Evolutionary conservation across 306 rosid species (phyloP).

Genomic region (Rubus parviflorus): DNA sequence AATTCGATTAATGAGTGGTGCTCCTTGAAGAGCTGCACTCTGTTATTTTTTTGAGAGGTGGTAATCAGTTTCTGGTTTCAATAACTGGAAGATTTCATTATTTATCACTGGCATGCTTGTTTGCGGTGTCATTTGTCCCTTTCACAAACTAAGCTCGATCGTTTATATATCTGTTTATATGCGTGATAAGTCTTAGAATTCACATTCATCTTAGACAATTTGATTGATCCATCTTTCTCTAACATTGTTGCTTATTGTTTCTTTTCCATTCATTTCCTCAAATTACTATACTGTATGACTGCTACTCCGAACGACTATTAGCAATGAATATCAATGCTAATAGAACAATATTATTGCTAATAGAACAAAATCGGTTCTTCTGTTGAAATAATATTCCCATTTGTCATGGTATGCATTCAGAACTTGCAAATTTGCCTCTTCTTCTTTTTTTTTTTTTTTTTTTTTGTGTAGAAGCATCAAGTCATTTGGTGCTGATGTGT

Average conservation of each 20-base stretch:
- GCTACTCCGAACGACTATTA: neutral
- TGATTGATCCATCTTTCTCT: neutral
- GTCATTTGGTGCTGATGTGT: neutral
- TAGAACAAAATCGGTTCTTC: neutral
- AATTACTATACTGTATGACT: neutral
- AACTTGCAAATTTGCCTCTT: neutral
- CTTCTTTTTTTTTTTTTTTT: neutral
- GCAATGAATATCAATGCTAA: too few species aligned
- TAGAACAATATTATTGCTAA: neutral
- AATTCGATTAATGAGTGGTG: neutral
- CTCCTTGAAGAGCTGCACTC: neutral
- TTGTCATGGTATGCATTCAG: neutral
- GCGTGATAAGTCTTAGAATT: neutral
- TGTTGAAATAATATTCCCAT: neutral
- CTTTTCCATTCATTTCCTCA: neutral
- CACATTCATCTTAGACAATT: neutral
- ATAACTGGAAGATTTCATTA: constrained; percentile 1
- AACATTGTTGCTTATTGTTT: too few species aligned
- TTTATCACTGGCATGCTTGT: neutral
- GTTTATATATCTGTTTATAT: neutral
- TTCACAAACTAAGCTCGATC: neutral
- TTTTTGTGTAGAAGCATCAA: neutral
- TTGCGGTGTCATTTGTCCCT: neutral
- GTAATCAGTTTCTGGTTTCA: neutral
- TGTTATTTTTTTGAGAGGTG: neutral